Conservation (phyloP, 2,329 filamentous ascomycete genomes). For the Domatiomyces catenatus region DNA sequence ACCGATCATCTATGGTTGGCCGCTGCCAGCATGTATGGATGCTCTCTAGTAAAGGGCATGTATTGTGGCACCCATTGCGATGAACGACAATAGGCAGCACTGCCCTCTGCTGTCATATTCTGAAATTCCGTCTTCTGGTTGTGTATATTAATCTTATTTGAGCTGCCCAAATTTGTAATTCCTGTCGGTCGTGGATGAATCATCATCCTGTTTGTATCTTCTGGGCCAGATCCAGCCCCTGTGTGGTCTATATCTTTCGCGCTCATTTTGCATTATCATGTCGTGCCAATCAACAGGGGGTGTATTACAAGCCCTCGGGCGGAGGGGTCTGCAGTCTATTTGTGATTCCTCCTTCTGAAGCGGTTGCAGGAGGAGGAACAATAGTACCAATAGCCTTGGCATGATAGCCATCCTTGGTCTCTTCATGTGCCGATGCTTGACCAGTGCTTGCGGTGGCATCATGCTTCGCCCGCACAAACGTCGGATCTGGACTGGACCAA, state of each 20-base stretch:
- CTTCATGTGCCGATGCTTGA: background rate
- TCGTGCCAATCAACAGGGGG: background rate
- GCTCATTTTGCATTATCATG: background rate
- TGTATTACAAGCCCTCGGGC: background rate
- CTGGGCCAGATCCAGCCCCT: too few species aligned
- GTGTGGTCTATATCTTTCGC: background rate
- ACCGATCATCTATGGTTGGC: background rate
- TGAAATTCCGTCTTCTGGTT: too few species aligned
- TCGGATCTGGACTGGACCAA: slow-evolving; percentile 29
- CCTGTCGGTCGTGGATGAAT: too few species aligned
- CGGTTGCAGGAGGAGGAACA: background rate
- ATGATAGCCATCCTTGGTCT: background rate
- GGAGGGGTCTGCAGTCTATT: background rate
- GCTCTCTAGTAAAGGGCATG: too few species aligned
- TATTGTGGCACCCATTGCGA: too few species aligned
- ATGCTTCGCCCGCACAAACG: slow-evolving; percentile 17
- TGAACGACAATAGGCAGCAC: too few species aligned
- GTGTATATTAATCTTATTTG: too few species aligned
- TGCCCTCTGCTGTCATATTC: too few species aligned
- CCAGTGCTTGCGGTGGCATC: background rate
- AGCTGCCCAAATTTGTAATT: too few species aligned
- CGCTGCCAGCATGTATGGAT: background rate
- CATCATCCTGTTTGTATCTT: too few species aligned
- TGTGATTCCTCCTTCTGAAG: background rate
- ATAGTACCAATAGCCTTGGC: background rate